Conservation (phyloP, 1,284 basidiomycete species). For the Ustilago hordei region DNA sequence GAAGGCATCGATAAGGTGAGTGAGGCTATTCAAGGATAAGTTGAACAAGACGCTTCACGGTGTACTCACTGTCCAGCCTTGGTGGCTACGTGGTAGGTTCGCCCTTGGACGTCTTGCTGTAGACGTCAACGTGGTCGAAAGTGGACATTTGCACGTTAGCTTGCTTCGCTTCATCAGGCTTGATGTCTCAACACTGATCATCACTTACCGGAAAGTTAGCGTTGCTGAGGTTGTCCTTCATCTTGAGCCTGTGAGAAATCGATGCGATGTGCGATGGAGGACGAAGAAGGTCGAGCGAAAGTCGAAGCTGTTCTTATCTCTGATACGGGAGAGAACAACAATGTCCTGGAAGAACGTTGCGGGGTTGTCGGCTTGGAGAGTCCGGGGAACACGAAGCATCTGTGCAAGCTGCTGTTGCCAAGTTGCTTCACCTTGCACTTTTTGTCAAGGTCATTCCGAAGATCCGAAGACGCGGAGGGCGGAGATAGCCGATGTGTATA, state of each 20-base stretch:
- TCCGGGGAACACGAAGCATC: conserved; percentile 5
- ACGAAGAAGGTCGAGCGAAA: not conserved
- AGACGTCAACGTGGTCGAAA: not conserved
- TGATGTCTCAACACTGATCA: not conserved
- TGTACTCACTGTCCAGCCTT: conserved; percentile 46
- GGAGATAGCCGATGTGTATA: conserved; percentile 29
- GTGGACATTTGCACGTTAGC: not conserved
- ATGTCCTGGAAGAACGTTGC: not conserved
- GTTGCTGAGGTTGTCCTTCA: conserved; percentile 59
- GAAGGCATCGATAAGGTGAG: not conserved
- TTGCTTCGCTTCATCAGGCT: not conserved
- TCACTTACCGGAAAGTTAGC: conserved; percentile 59
- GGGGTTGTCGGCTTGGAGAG: conserved; percentile 12
- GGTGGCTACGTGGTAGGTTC: conserved; percentile 57
- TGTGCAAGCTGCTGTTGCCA: conserved; percentile 1
- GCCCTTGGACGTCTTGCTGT: conserved; percentile 53
- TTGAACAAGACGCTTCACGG: not conserved
- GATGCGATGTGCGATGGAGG: not conserved
- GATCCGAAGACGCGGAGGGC: conserved; percentile 44
- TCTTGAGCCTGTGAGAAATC: conserved; percentile 12
- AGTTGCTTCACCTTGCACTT: not conserved
- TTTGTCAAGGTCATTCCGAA: conserved; percentile 22
- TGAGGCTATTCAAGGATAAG: not conserved
- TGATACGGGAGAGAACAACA: not conserved
- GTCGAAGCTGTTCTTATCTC: not conserved